These are phyloP conservation scores for Incumbomyces lentus DNA, from an alignment of 2,329 filamentous ascomycete genomes.

Conservation along the genomic window DNA sequence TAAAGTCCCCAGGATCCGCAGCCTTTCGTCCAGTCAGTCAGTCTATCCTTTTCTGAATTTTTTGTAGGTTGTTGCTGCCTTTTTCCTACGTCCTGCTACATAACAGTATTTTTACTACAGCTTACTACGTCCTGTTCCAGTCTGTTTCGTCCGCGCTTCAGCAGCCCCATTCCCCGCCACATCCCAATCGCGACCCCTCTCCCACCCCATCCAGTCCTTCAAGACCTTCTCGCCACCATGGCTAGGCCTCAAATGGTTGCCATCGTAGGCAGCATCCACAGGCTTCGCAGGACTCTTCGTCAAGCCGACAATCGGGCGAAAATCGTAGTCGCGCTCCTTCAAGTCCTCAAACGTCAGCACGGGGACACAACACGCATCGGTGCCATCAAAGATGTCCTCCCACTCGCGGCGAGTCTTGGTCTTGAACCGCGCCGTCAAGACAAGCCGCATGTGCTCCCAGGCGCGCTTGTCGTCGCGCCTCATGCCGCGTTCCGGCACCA, in stretches of 20 bases:
- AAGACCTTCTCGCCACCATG: constrained; percentile 62
- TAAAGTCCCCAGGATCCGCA: too few relatives aligned
- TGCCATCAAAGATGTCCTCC: constrained; percentile 78
- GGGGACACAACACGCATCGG: constrained; percentile 86
- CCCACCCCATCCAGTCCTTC: constrained; percentile 67
- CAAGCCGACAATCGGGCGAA: constrained; percentile 41
- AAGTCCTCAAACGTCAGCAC: constrained; percentile 68
- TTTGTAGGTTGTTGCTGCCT: too few relatives aligned
- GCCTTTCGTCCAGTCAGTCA: too few relatives aligned
- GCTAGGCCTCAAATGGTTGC: constrained; percentile 51
- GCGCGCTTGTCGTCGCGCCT: constrained; percentile 50
- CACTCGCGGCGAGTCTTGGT: constrained; percentile 64
- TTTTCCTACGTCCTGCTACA: too few relatives aligned
- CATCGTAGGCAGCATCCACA: constrained; percentile 55
- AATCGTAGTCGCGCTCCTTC: constrained; percentile 44
- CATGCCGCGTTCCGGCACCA: constrained; percentile 31
- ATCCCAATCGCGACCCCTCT: constrained; percentile 59
- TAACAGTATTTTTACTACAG: constrained; percentile 14
- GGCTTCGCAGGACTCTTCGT: constrained; percentile 58
- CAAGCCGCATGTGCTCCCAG: constrained; percentile 57
- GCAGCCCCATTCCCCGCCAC: constrained; percentile 50
- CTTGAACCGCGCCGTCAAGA: constrained; percentile 57
- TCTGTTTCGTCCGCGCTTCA: constrained; percentile 42
- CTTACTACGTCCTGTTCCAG: constrained; percentile 21
- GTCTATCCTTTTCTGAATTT: too few relatives aligned